These are phyloP conservation scores for Exophiala oligosperma DNA, from an alignment of 2,329 filamentous ascomycete species.

Conservation along the genomic window DNA sequence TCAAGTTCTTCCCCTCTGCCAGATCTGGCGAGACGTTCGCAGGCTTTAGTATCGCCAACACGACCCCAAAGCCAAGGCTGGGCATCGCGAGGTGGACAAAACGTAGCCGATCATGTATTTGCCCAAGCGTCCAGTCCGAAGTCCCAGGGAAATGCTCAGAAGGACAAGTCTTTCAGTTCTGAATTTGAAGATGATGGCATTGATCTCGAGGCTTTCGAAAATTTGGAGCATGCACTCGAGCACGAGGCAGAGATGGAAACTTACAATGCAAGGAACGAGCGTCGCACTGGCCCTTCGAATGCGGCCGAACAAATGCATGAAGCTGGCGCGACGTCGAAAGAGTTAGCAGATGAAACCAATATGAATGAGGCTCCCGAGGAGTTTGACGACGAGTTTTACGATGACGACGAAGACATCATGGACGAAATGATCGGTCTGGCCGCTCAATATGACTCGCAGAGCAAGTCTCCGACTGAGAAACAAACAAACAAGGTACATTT, in stretches of 20 bases:
- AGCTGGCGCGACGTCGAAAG: too few relatives aligned
- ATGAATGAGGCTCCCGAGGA: neutral
- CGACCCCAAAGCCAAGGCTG: constrained; percentile 3
- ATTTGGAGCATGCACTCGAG: constrained; percentile 32
- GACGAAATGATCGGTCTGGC: constrained; percentile 31
- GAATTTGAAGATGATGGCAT: constrained; percentile 52
- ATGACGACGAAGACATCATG: constrained; percentile 33
- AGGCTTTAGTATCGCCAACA: constrained; percentile 18
- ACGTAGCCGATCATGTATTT: neutral
- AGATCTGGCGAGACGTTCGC: constrained; percentile 23
- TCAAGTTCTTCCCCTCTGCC: constrained; percentile 48
- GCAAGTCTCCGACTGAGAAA: neutral
- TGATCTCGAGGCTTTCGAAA: constrained; percentile 46
- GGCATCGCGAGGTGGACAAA: neutral
- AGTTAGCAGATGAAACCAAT: too few relatives aligned
- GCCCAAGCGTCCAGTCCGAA: neutral
- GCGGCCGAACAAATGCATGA: too few relatives aligned
- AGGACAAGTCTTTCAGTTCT: constrained; percentile 11
- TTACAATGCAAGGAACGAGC: too few relatives aligned
- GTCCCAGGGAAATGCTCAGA: neutral
- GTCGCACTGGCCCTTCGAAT: too few relatives aligned
- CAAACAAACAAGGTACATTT: neutral
- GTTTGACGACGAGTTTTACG: constrained; percentile 31
- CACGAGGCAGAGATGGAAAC: constrained; percentile 7
- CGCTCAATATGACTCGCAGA: constrained; percentile 26